phyloP scores from a whole-genome alignment of 768 basidiomycete genomes.

The Termitomyces sp. region DNA sequence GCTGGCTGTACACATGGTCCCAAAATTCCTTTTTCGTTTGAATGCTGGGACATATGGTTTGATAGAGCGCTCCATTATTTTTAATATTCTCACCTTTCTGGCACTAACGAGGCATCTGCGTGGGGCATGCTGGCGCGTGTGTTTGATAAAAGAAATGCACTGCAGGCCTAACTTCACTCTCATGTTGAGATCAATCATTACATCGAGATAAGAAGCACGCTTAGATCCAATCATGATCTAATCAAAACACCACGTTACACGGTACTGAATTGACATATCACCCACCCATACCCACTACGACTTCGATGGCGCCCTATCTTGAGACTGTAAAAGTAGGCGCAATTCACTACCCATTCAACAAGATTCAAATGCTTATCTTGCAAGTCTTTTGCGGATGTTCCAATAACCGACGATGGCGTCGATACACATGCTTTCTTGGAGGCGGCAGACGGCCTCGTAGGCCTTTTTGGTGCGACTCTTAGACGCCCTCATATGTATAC shows the following conservation, averaged over 20 bases:
- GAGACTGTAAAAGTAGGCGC: constrained; percentile 56
- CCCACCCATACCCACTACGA: background rate
- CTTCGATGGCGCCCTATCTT: constrained; percentile 68
- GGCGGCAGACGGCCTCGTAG: constrained; percentile 83
- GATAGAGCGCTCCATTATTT: background rate
- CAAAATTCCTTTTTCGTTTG: constrained; percentile 77
- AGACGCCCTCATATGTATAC: background rate
- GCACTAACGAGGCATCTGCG: constrained; percentile 74
- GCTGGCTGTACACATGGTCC: constrained; percentile 63
- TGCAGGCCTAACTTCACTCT: constrained; percentile 1
- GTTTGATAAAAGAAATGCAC: background rate
- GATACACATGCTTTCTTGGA: constrained; percentile 86
- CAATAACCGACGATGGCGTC: constrained; percentile 80
- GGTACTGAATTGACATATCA: background rate
- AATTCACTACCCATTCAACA: too few relatives aligned
- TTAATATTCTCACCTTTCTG: constrained; percentile 33
- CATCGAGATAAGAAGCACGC: constrained; percentile 7
- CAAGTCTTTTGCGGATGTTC: constrained; percentile 93
- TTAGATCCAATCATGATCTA: background rate
- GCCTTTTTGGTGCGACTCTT: constrained; percentile 74
- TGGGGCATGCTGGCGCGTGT: constrained; percentile 58
- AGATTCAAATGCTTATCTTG: background rate
- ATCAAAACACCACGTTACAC: background rate
- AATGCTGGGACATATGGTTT: constrained; percentile 33
- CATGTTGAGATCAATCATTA: constrained; percentile 2